A percentile compares a stretch with the other conserved stretches of the same genome.
Conservation (phyloP, 208 protist species). For the Crithidia thermophila region DNA sequence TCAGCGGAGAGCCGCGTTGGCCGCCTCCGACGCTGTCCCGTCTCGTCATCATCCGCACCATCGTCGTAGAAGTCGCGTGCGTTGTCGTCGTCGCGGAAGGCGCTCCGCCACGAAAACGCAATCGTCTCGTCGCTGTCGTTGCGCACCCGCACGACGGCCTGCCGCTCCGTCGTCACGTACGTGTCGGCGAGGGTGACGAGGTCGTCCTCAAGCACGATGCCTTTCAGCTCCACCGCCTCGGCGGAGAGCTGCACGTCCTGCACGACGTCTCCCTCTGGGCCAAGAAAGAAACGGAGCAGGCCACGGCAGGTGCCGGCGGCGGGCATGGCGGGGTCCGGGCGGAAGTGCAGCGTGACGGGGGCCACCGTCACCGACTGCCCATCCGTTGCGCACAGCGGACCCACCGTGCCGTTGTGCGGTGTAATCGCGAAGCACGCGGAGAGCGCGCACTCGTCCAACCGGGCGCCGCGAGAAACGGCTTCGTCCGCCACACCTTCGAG, state of each 20-base stretch:
- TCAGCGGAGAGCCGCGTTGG: constrained; percentile 29
- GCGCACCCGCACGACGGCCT: constrained; percentile 78
- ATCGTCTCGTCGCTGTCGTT: constrained; percentile 89
- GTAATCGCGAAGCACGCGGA: constrained; percentile 73
- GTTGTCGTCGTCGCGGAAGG: constrained; percentile 26
- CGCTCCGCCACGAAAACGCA: constrained; percentile 82
- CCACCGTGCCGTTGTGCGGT: constrained; percentile 47
- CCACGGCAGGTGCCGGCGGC: constrained; percentile 22
- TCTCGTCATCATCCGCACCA: neutral
- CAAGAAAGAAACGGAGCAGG: constrained; percentile 80
- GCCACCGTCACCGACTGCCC: constrained; percentile 33
- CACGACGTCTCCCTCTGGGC: constrained; percentile 77
- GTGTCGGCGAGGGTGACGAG: constrained; percentile 80
- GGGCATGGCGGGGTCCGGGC: constrained; percentile 12
- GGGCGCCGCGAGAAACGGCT: neutral
- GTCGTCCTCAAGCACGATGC: constrained; percentile 61
- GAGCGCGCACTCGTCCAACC: constrained; percentile 41
- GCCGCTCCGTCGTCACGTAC: constrained; percentile 91
- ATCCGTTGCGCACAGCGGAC: constrained; percentile 56
- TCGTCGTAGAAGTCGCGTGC: constrained; percentile 8
- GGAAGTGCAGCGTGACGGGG: constrained; percentile 36
- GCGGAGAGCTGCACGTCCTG: constrained; percentile 75
- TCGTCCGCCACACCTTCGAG: neutral
- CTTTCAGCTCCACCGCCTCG: constrained; percentile 62
- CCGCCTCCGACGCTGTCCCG: constrained; percentile 13